Evolutionary conservation across 176 grass and related monocot species (phyloP), one percentile per base, ranked within the genome.

Genomic region (Dactylis glomerata): DNA sequence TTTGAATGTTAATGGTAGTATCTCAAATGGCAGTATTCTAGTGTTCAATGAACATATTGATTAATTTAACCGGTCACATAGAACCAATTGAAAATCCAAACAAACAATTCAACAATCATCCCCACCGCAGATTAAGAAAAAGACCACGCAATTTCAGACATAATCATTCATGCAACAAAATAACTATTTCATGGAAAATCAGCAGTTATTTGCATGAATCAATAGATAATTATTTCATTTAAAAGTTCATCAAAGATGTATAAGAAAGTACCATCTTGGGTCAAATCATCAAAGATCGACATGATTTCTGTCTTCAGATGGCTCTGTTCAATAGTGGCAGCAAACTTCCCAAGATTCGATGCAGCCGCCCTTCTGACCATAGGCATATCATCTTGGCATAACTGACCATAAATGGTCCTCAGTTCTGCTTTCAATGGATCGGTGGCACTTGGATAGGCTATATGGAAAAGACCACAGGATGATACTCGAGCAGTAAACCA

Each of bases 401-500:
- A 36, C 0, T 67, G 64, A 32, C 32, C 17, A 95, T 95, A 98
- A 14, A 90, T 90, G 19, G 83, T 74, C 77, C 89, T 95, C 32
- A 67, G 64, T 8, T 67, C 64, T 67, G 32, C 20, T 67, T 67
- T 67, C 17, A 37, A 22, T 32, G 80, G 87, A 40, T 98, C 89
- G 5, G 85, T 34, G n/a, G 91, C 83, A 80, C 92, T 92, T 62
- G 93, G 85, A 88, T 98, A 98, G 38, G 86, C 91, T 73, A 98
- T 95, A 54, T 98, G 96, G 69, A 98, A 89, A 64, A 98, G 91
- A 40, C 92, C 95, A 75, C 95, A 95, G 0, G 92, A 98, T 7
- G 95, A 98, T 45, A 98, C 92, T 14, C 95, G 72, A 55, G 91
- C 89, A 26, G 96, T 92, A 69, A 95, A 98, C 96, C 96, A 98